Evolutionary conservation across 495 filamentous ascomycete genomes (phyloP), one percentile per base, ranked within the genome.

Genomic region (Penicillium malachiteum): DNA sequence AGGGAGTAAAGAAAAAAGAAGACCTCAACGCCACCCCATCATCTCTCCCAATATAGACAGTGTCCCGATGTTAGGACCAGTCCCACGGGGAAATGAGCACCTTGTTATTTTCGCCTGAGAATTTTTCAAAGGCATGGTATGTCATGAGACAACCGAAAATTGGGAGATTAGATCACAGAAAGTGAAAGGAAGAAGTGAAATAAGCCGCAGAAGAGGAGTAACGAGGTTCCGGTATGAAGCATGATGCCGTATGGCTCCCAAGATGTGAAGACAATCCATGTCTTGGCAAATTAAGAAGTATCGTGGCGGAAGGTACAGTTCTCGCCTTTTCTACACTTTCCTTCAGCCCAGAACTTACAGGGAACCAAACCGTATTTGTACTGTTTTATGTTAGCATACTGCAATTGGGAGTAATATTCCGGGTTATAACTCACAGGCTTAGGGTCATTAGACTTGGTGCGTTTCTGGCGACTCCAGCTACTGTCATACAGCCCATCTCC

Each of bases 271-370:
- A 26, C 21, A 26, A 4, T 26, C 4, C 21, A 26, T 26, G 21
- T 4, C 21, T 26, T 2, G 21, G 21, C 21, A n/a, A n/a, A 37
- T 35, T 54, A 54, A 11, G 21, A 26, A 26, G 48, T 11, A 55
- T 79, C 76, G 18, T 96, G 92, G 42, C 88, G 78, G 71, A 84
- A 96, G 1, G 89, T 94, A 68, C 92, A 96, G 34, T 87, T 86
- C 14, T 88, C 87, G 4, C 92, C 92, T 70, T 96, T 94, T 14
- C 79, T 77, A 71, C 92, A 96, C 67, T 86, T 86, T 13, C 91
- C 91, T 53, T 88, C 81, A 6, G 80, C 75, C 78, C 80, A 96
- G 71, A 91, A 96, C 46, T 79, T 82, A 71, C 92, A 96, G 13
- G 88, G 79, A 47, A 81, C 75, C 32, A 71, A 57, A 47, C 71